Conservation (phyloP, 495 filamentous ascomycete genomes). For the Hyaloscypha finlandica region DNA sequence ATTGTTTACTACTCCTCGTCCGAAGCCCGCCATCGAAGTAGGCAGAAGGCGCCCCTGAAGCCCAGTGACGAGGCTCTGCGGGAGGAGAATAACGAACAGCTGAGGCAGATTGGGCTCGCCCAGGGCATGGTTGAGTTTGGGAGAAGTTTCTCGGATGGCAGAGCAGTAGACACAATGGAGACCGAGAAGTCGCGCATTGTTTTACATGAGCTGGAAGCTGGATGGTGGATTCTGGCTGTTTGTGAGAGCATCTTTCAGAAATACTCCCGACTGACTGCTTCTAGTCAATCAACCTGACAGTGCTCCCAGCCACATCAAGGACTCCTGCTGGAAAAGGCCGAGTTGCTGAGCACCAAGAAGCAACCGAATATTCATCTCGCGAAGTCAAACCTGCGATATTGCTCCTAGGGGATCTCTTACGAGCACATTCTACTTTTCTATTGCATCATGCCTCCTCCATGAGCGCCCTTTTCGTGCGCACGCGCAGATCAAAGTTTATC, state of each 20-base stretch:
- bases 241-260: conserved; percentile 19
- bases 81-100: conserved; percentile 73
- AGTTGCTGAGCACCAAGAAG: conserved; percentile 35
- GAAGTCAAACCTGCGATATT: conserved; percentile 84
- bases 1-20: conserved; percentile 84
- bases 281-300: conserved; percentile 32
- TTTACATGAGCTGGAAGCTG: conserved; percentile 73
- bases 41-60: conserved; percentile 38
- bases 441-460: conserved; percentile 80
- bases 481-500: conserved; percentile 47
- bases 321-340: conserved; percentile 17
- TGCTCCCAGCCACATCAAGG: conserved; percentile 21
- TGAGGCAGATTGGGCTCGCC: conserved; percentile 94
- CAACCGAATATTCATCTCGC: conserved; percentile 76
- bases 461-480: conserved; percentile 60
- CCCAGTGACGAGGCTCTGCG: conserved; percentile 43
- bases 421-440: conserved; percentile 82
- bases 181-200: conserved; percentile 86
- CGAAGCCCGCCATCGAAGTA: conserved; percentile 37
- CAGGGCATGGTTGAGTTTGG: conserved; percentile 97
- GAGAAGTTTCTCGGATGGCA: conserved; percentile 76
- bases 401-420: conserved; percentile 75
- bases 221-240: conserved; percentile 96
- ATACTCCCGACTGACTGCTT: conserved; percentile 1
- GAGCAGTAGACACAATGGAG: conserved; percentile 80